Evolutionary conservation across 176 grass and related monocot genomes (phyloP).

Genomic region (Themeda triandra): DNA sequence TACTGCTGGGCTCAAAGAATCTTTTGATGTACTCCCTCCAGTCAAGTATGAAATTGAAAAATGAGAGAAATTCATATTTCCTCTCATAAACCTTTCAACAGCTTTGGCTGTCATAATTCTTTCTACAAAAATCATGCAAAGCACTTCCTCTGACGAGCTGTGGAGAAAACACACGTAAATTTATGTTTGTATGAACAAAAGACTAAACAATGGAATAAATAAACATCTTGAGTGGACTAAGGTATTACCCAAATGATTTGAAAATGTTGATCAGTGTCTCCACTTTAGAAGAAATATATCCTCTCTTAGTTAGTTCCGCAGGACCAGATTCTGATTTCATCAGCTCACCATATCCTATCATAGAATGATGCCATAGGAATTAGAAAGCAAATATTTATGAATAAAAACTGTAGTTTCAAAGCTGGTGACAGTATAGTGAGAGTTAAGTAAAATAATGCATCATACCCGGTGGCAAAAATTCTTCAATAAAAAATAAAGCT

Average conservation of each 20-base stretch:
- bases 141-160: constrained; percentile 65
- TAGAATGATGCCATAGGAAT: not conserved
- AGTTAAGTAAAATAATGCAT: constrained; percentile 2
- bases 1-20: constrained; percentile 64
- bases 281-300: constrained; percentile 86
- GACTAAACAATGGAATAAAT: not conserved
- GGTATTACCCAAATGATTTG: constrained; percentile 68
- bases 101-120: constrained; percentile 93
- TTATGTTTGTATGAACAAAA: not conserved
- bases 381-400: constrained; percentile 19
- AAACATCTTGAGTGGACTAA: constrained; percentile 27
- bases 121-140: constrained; percentile 93
- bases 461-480: constrained; percentile 54
- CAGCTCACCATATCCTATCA: constrained; percentile 57
- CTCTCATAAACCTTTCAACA: constrained; percentile 71
- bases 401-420: constrained; percentile 10
- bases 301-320: constrained; percentile 45
- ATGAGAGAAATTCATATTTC: constrained; percentile 64
- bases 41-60: constrained; percentile 83
- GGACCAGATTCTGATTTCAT: constrained; percentile 70
- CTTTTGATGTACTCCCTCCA: constrained; percentile 78
- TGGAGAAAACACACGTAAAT: constrained; percentile 19
- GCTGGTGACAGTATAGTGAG: constrained; percentile 4
- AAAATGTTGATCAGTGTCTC: constrained; percentile 74
- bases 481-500: constrained; percentile 39